A percentile compares a stretch with the other conserved stretches of the same genome.
These are phyloP conservation scores for Cordyceps javanica DNA, from an alignment of 2,329 filamentous ascomycete genomes.

Conservation along the genomic window DNA sequence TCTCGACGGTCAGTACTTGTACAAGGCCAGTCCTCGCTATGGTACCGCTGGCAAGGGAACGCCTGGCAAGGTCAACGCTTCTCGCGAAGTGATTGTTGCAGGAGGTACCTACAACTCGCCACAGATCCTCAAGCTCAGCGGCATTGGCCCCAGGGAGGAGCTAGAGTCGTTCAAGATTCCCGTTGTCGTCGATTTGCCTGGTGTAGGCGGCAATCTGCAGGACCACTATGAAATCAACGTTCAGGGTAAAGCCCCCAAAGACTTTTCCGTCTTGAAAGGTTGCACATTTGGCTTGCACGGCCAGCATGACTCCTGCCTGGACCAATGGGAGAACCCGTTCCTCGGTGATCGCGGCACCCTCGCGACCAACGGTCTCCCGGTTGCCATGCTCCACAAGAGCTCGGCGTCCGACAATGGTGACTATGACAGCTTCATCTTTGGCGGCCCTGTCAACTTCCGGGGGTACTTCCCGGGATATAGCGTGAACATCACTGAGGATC, in stretches of 20 bases:
- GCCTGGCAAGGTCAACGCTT: constrained; percentile 30
- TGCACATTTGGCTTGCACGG: constrained; percentile 27
- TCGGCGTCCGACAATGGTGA: constrained; percentile 31
- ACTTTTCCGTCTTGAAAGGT: constrained; percentile 24
- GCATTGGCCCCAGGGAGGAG: constrained; percentile 36
- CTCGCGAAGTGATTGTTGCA: constrained; percentile 42
- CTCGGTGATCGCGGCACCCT: constrained; percentile 26
- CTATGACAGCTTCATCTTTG: constrained; percentile 48
- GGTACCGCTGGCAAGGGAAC: constrained; percentile 22
- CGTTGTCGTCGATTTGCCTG: constrained; percentile 47
- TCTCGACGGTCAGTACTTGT: constrained; percentile 39
- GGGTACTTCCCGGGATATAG: constrained; percentile 53
- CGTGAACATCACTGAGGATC: constrained; percentile 36
- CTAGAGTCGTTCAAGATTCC: constrained; percentile 33
- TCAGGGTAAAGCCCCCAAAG: constrained; percentile 25
- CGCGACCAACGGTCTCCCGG: constrained; percentile 45
- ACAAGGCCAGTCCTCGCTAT: constrained; percentile 37
- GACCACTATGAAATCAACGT: constrained; percentile 44
- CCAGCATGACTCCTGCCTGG: constrained; percentile 30
- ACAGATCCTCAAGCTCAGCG: constrained; percentile 46
- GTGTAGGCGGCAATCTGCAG: constrained; percentile 55
- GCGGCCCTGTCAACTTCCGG: constrained; percentile 47
- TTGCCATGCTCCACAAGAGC: constrained; percentile 35
- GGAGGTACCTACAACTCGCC: constrained; percentile 49
- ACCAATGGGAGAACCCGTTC: constrained; percentile 25